Base-by-base conservation (phyloP, 768 basidiomycete species). In the Tulasnella sp. region DNA sequence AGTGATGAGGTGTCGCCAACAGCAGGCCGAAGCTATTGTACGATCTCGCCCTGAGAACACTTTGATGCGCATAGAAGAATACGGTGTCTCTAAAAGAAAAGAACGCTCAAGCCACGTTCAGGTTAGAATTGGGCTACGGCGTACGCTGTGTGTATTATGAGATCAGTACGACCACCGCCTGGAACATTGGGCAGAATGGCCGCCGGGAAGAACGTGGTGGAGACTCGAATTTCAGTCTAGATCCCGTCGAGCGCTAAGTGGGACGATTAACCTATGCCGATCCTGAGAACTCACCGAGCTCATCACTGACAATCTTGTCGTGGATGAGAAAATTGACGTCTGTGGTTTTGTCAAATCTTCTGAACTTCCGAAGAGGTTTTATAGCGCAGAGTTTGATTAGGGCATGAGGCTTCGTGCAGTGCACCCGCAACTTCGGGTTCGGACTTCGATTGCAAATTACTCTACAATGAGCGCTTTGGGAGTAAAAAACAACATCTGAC, bases 31-130 rank as follows among this genome's bases (percentile, higher is more conserved):
- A 92, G 16, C 79, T 80, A 75, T 92, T 94, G 36, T 81, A 80
- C 14, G 92, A 93, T 16, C 82, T 83, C 2, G 79, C 77, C 39
- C 89, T 82, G 47, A 94, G 81, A 67, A 86, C 76, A 62, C 86
- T 81, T 0, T 83, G 81, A 78, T 93, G 90, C 8, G 88, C 89
- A 76, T 93, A 93, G 83, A 94, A 94, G 80, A 92, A 91, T 44
- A 94, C 90, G n/a, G 85, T 84, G 77, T 94, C 92, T 9, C 64
- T 65, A 19, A 3, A 34, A 8, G 19, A 34, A 40, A 9, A 19
- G 35, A 34, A 34, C 29, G 64, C 7, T 22, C 7, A 12, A 37
- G 5, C 34, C 9, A 16, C 14, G 26, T 22, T 5, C 5, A 36
- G 22, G 3, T 8, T 9, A 17, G 11, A 3, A 26, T 5, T 9